These are phyloP conservation scores for Hypericum perforatum DNA, from an alignment of 345 rosid genomes.

Conservation along the genomic window DNA sequence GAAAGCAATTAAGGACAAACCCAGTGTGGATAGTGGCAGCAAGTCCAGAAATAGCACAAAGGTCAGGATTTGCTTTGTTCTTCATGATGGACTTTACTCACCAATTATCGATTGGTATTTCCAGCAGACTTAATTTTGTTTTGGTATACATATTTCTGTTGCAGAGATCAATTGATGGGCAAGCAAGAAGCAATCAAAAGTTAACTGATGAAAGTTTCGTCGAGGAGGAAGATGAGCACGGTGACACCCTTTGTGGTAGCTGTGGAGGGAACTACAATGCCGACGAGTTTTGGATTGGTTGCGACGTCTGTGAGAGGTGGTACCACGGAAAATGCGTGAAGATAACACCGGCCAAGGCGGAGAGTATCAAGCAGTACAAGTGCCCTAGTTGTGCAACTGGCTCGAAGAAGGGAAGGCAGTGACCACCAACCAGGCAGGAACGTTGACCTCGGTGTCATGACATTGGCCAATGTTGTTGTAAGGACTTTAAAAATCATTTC, in stretches of 20 bases:
- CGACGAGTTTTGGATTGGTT: slow-evolving; percentile 82
- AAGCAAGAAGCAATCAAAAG: slow-evolving; percentile 45
- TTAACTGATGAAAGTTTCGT: slow-evolving; percentile 45
- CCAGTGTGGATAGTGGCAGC: slow-evolving; percentile 78
- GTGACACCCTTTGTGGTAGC: slow-evolving; percentile 71
- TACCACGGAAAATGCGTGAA: slow-evolving; percentile 84
- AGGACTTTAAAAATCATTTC: too few species aligned
- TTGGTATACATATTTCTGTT: not conserved
- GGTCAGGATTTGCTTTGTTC: slow-evolving; percentile 25
- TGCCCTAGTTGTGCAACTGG: slow-evolving; percentile 56
- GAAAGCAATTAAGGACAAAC: slow-evolving; percentile 79
- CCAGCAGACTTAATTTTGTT: not conserved
- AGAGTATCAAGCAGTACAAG: slow-evolving; percentile 74
- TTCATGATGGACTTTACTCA: not conserved
- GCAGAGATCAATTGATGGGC: slow-evolving; percentile 66
- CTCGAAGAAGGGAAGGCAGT: slow-evolving; percentile 45
- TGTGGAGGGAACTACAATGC: slow-evolving; percentile 74
- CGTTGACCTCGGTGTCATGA: too few species aligned
- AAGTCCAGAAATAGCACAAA: slow-evolving; percentile 64
- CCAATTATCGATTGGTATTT: not conserved
- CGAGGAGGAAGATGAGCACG: slow-evolving; percentile 81
- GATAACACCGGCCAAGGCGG: slow-evolving; percentile 84
- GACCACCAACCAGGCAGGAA: too few species aligned
- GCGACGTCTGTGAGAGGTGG: slow-evolving; percentile 84
- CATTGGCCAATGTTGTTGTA: too few species aligned